Evolutionary conservation across 352 stramenopile genomes (phyloP).

Genomic region (Globisporangium middletonii): DNA sequence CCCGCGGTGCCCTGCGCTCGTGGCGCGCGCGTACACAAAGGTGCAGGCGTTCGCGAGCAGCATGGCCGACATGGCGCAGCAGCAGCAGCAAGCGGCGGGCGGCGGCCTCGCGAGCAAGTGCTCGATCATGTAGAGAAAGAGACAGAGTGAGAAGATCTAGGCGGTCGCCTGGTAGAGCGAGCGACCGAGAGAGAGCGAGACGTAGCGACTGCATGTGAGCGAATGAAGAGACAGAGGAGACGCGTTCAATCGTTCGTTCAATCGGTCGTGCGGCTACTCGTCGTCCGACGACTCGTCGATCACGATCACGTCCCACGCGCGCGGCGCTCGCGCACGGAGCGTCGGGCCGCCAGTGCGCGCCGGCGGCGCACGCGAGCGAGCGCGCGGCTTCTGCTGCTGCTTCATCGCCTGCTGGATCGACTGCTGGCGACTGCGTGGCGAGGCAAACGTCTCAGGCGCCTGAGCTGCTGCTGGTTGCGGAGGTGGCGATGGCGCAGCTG

Average conservation of each 20-base stretch:
- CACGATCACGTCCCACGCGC: conserved; percentile 71
- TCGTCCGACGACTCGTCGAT: conserved; percentile 67
- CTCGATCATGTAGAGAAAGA: conserved; percentile 58
- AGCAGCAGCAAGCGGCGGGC: conserved; percentile 25
- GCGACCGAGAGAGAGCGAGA: neutral
- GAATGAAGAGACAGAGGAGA: neutral
- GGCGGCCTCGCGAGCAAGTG: conserved; percentile 43
- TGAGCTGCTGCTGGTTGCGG: neutral
- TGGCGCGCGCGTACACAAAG: conserved; percentile 59
- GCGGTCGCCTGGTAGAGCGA: neutral
- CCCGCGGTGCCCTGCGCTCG: conserved; percentile 54
- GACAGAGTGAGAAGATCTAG: neutral
- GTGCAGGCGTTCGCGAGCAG: conserved; percentile 59
- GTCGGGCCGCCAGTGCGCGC: neutral
- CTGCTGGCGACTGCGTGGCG: conserved; percentile 16
- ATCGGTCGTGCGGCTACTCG: conserved; percentile 11
- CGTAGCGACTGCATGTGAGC: neutral
- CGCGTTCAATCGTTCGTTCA: neutral
- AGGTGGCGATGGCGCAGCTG: neutral
- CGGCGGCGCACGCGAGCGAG: neutral
- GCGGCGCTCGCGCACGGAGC: conserved; percentile 17
- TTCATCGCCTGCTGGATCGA: conserved; percentile 19
- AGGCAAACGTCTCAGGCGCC: conserved; percentile 7
- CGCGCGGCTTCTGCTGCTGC: conserved; percentile 1
- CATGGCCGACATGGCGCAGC: conserved; percentile 54